Conservation (phyloP, 257 asterid species). For the Solanum medicagineum region DNA sequence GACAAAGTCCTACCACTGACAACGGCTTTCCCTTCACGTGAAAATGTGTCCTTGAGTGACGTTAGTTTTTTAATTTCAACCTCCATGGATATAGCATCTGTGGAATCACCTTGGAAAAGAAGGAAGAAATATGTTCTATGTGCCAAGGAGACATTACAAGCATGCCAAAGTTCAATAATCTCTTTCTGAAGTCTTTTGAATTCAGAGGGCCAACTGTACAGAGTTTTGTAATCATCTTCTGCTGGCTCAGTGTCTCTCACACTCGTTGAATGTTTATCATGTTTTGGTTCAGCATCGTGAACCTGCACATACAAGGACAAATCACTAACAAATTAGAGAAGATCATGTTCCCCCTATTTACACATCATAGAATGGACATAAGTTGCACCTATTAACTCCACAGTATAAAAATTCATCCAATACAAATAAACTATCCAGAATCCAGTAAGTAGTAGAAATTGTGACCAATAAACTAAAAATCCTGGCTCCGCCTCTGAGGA, state of each 20-base stretch:
- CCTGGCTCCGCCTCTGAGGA: neutral
- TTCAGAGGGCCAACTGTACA: constrained; percentile 37
- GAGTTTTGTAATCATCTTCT: neutral
- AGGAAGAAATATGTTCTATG: constrained; percentile 64
- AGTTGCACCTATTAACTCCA: neutral
- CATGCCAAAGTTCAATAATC: constrained; percentile 57
- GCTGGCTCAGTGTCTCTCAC: constrained; percentile 12
- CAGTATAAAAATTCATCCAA: neutral
- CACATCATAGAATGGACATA: neutral
- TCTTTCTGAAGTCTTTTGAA: constrained; percentile 45
- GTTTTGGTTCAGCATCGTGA: constrained; percentile 13
- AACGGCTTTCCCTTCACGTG: constrained; percentile 30
- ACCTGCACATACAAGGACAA: constrained; percentile 3
- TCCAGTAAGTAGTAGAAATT: neutral
- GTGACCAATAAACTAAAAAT: neutral
- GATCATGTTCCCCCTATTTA: neutral
- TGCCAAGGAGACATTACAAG: constrained; percentile 49
- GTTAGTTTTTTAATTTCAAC: constrained; percentile 56
- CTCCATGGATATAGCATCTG: constrained; percentile 64
- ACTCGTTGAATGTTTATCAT: neutral
- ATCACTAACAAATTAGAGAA: neutral
- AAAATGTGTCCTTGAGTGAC: constrained; percentile 47
- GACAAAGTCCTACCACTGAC: constrained; percentile 39
- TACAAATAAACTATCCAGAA: neutral
- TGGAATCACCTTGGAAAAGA: constrained; percentile 45